Conservation (phyloP, 306 rosid species). For the Pyrus communis region DNA sequence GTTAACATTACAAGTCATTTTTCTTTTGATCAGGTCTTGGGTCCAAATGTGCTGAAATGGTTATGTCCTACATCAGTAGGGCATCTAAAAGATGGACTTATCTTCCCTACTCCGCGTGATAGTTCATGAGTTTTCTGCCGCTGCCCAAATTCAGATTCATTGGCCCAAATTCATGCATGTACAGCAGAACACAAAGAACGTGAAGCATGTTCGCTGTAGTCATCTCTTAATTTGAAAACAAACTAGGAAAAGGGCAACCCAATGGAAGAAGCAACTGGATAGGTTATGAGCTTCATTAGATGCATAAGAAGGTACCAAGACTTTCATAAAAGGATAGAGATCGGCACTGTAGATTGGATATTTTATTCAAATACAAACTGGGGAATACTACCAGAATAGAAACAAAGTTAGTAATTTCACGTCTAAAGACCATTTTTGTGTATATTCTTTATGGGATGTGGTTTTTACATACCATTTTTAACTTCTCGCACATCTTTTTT, state of each 20-base stretch:
- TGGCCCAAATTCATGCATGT: slow-evolving; percentile 6
- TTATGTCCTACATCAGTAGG: slow-evolving; percentile 60
- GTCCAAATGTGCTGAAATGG: slow-evolving; percentile 80
- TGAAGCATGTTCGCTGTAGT: not conserved
- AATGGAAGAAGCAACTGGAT: not conserved
- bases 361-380: not conserved
- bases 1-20: not conserved
- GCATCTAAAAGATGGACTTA: slow-evolving; percentile 75
- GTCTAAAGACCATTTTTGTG: not conserved
- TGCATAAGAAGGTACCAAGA: not conserved
- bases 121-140: slow-evolving; percentile 21
- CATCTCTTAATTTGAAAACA: not conserved
- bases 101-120: slow-evolving; percentile 55
- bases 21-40: slow-evolving; percentile 53
- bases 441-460: not conserved
- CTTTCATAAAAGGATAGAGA: not conserved
- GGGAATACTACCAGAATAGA: not conserved
- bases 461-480: too few relatives aligned
- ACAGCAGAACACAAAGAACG: not conserved
- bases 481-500: too few relatives aligned
- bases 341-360: not conserved
- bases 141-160: slow-evolving; percentile 10
- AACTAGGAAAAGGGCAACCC: not conserved
- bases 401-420: not conserved
- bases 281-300: not conserved